Evolutionary conservation across 805 yeast genomes (phyloP).

Genomic region (Wickerhamiella sorbophila): DNA sequence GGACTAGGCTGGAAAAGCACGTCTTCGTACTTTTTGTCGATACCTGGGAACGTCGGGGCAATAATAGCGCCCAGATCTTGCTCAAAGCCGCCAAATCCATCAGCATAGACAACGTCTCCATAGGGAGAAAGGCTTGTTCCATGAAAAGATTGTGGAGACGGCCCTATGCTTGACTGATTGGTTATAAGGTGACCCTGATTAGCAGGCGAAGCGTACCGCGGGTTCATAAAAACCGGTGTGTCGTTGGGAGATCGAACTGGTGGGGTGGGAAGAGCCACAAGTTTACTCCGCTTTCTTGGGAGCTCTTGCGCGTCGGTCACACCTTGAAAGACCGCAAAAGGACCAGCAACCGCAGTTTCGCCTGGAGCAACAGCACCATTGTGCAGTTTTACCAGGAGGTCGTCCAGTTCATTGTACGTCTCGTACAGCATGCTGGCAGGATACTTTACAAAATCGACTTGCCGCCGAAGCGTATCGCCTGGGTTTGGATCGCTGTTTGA

Average conservation of each 20-base stretch:
- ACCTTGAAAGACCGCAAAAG: constrained; percentile 70
- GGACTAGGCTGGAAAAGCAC: constrained; percentile 6
- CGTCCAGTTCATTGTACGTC: constrained; percentile 74
- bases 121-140: not conserved
- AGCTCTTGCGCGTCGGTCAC: constrained; percentile 2
- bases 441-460: constrained; percentile 62
- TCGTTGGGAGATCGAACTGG: not conserved
- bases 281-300: not conserved
- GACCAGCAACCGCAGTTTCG: constrained; percentile 48
- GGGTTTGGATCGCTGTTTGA: constrained; percentile 12
- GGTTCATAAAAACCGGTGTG: not conserved
- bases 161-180: not conserved
- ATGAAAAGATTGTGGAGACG: not conserved
- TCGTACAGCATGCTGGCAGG: constrained; percentile 42
- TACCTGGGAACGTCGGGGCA: not conserved
- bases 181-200: not conserved
- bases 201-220: not conserved
- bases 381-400: constrained; percentile 44
- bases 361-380: constrained; percentile 29
- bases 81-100: constrained; percentile 1
- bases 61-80: not conserved
- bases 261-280: not conserved
- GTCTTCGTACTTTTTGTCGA: not conserved
- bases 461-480: constrained; percentile 23
- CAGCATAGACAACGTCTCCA: not conserved